A percentile compares a stretch with the other conserved stretches of the same genome.
These are phyloP conservation scores for Blastosporella zonata DNA, from an alignment of 1,284 basidiomycete species.

Conservation along the genomic window DNA sequence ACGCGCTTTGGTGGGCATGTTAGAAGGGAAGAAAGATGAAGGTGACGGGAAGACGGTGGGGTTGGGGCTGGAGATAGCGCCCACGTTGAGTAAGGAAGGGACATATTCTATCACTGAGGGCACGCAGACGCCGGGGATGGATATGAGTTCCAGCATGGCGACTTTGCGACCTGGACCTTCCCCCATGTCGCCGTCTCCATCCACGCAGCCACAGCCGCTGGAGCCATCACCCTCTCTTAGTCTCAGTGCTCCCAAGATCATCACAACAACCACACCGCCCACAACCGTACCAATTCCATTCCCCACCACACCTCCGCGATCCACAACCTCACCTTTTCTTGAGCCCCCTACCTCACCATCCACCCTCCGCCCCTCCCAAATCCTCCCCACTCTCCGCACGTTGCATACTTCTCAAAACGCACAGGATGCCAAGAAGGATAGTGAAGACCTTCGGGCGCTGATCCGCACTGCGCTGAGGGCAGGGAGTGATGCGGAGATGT, in stretches of 20 bases:
- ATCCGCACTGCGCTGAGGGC: slow-evolving; percentile 57
- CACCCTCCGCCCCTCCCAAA: slow-evolving; percentile 11
- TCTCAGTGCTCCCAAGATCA: neutral
- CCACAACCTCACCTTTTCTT: neutral
- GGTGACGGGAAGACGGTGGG: neutral
- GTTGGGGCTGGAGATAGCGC: neutral
- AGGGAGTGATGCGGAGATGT: slow-evolving; percentile 61
- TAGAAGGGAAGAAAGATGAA: neutral
- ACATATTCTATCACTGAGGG: no score
- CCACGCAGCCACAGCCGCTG: no score
- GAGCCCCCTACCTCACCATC: slow-evolving; percentile 1
- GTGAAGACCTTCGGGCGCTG: slow-evolving; percentile 53
- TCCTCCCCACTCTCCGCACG: slow-evolving; percentile 31
- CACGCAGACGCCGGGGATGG: neutral
- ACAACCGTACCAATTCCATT: neutral
- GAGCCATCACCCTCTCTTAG: neutral
- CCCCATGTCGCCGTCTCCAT: no score
- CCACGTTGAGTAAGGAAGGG: neutral
- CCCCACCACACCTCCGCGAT: neutral
- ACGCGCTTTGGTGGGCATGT: slow-evolving; percentile 22
- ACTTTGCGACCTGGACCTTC: neutral
- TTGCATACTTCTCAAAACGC: slow-evolving; percentile 50
- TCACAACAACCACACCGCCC: neutral
- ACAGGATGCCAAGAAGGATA: slow-evolving; percentile 52
- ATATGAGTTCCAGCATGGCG: neutral